Percentiles rank a stretch among this genome's conserved stretches.
These are phyloP conservation scores for Fomitopsis schrenkii DNA, from an alignment of 1,284 basidiomycete genomes.

Conservation along the genomic window DNA sequence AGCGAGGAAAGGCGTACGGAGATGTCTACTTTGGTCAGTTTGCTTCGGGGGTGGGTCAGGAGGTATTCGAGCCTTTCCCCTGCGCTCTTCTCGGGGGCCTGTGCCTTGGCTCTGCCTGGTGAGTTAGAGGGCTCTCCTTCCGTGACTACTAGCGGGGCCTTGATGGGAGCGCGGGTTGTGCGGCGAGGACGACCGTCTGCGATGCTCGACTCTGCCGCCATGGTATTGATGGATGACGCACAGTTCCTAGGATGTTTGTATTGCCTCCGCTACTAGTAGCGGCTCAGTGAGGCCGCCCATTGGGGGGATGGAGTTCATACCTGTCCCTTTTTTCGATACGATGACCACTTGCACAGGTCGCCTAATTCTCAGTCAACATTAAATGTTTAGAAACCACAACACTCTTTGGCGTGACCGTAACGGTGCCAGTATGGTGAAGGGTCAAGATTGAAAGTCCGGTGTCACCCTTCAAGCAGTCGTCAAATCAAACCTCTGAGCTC, in stretches of 20 bases:
- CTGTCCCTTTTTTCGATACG: too few species aligned
- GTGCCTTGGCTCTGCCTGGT: conserved; percentile 13
- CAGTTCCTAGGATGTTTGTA: background rate
- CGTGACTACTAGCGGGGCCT: conserved; percentile 2
- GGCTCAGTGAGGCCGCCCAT: background rate
- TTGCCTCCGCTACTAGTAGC: background rate
- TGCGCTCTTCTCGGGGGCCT: conserved; percentile 11
- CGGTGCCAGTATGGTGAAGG: too few species aligned
- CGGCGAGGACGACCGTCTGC: conserved; percentile 12
- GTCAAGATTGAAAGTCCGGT: too few species aligned
- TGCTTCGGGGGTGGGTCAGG: conserved; percentile 47
- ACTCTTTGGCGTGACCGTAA: too few species aligned
- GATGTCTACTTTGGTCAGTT: conserved; percentile 46
- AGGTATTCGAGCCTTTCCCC: conserved; percentile 26
- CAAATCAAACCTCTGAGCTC: too few species aligned
- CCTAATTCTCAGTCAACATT: too few species aligned
- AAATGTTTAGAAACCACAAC: too few species aligned
- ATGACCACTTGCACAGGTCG: too few species aligned
- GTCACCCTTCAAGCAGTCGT: too few species aligned
- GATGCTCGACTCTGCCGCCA: conserved; percentile 4
- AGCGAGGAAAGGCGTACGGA: conserved; percentile 36
- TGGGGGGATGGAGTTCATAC: background rate
- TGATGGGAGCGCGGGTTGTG: conserved; percentile 9
- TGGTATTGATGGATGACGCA: background rate
- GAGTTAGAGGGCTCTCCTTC: background rate